Evolutionary conservation across 2,329 filamentous ascomycete species (phyloP).

Genomic region (Sporothrix mexicana): DNA sequence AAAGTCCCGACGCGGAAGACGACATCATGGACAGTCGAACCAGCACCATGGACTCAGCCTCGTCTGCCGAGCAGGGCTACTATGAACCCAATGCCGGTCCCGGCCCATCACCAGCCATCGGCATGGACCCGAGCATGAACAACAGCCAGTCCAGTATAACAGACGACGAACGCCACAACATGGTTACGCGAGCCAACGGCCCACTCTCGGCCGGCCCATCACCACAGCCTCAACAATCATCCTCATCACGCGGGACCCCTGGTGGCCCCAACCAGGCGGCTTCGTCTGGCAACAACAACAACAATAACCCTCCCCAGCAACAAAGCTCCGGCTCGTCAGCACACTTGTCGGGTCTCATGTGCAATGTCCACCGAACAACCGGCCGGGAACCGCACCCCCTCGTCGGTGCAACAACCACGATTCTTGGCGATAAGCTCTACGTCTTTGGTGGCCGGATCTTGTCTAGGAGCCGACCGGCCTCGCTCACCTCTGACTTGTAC

Average conservation of each 20-base stretch:
- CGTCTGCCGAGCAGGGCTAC: constrained; percentile 45
- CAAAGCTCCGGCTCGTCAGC: constrained; percentile 56
- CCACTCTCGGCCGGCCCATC: constrained; percentile 63
- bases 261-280: constrained; percentile 48
- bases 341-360: constrained; percentile 70
- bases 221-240: constrained; percentile 50
- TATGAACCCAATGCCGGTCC: constrained; percentile 25
- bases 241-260: constrained; percentile 45
- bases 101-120: not conserved
- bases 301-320: constrained; percentile 45
- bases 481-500: constrained; percentile 88
- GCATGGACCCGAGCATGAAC: constrained; percentile 49
- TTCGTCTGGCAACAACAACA: not conserved
- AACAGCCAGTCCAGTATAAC: constrained; percentile 55
- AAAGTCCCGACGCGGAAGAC: constrained; percentile 45
- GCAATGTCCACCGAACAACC: constrained; percentile 81
- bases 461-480: constrained; percentile 78
- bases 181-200: constrained; percentile 60
- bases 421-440: constrained; percentile 93
- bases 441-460: constrained; percentile 92
- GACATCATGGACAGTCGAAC: constrained; percentile 40
- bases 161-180: constrained; percentile 56
- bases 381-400: constrained; percentile 88
- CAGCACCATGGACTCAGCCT: constrained; percentile 52
- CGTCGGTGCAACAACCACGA: constrained; percentile 93